Evolutionary conservation across 2,329 filamentous ascomycete genomes (phyloP), one percentile per base, ranked within the genome.

Genomic region (Coleophoma crateriformis): DNA sequence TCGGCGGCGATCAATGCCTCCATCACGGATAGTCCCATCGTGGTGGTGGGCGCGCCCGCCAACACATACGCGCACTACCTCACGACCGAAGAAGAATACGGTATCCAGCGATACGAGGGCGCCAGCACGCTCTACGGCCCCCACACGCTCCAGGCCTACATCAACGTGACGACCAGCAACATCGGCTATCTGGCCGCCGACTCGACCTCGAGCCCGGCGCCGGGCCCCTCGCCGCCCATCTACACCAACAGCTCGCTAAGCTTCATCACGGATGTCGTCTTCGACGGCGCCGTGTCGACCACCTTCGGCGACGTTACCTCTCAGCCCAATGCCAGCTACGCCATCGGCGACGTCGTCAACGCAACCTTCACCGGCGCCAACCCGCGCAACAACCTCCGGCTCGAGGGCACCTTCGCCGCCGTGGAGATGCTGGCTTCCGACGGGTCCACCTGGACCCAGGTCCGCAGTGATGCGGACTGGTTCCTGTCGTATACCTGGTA

Each of bases 91-190:
- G 88, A 94, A 65, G 88, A 95, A 67, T 94, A 94, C 65, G 71
- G 72, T 13, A 73, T 94, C 42, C 91, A 96, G 68, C 85, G 92
- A 11, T 96, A 96, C 69, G 92, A 97, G 69, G 92, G 91, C 14
- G 91, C 89, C 0, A 91, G 86, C 4, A 97, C 92, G 0, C 79
- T 96, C 2, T 94, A 87, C 65, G 92, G 92, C 0, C 87, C 79
- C 1, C 82, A 91, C 67, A 87, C 89, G 1, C 77, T 96, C 13
- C 81, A 86, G 22, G 92, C 90, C 1, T 94, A 94, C 70, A 87
- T 96, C 70, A 90, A 94, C 66, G 75, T 92, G 37, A 91, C 88
- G 0, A 73, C 89, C 11, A 78, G 75, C 0, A 82, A 85, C 63
- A 79, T 94, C 5, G 76, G 76, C 8, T 85, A 85, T 65, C 78